Conservation (phyloP, 352 stramenopile genomes). For the Peronospora destructor region DNA sequence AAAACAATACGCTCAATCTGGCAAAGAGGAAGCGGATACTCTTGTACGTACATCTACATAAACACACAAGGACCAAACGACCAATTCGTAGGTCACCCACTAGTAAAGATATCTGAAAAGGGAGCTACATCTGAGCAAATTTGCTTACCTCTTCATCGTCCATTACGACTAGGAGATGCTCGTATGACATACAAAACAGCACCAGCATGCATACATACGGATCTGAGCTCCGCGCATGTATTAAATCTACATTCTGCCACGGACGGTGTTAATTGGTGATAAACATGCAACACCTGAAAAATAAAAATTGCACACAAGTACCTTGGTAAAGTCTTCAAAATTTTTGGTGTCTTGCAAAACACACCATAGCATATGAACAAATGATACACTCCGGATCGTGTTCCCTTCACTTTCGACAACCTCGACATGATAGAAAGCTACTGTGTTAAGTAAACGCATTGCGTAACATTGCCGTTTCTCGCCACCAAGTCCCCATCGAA, state of each 20-base stretch:
- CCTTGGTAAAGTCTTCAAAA: slow-evolving; percentile 49
- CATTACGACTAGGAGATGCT: slow-evolving; percentile 56
- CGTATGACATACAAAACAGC: slow-evolving; percentile 56
- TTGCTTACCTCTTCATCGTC: slow-evolving; percentile 59
- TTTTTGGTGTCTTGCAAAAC: slow-evolving; percentile 48
- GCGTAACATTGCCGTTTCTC: slow-evolving; percentile 33
- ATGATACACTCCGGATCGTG: slow-evolving; percentile 16
- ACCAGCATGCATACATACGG: slow-evolving; percentile 41
- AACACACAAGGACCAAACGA: not conserved
- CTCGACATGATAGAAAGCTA: slow-evolving; percentile 46
- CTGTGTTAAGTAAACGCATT: slow-evolving; percentile 51
- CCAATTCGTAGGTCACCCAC: no score
- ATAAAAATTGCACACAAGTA: slow-evolving; percentile 8
- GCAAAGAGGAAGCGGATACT: slow-evolving; percentile 57
- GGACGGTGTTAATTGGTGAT: slow-evolving; percentile 3
- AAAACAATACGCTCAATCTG: slow-evolving; percentile 58
- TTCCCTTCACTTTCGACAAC: slow-evolving; percentile 10
- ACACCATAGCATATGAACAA: slow-evolving; percentile 55
- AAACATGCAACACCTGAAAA: not conserved
- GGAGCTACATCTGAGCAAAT: not conserved
- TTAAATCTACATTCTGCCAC: slow-evolving; percentile 38
- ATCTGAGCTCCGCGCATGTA: slow-evolving; percentile 33
- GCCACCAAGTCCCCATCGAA: slow-evolving; percentile 43
- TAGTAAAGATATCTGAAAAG: not conserved
- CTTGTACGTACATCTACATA: slow-evolving; percentile 57